Evolutionary conservation across 2,329 filamentous ascomycete species (phyloP), one percentile per base, ranked within the genome.

Genomic region (Fusarium sulawesiense): DNA sequence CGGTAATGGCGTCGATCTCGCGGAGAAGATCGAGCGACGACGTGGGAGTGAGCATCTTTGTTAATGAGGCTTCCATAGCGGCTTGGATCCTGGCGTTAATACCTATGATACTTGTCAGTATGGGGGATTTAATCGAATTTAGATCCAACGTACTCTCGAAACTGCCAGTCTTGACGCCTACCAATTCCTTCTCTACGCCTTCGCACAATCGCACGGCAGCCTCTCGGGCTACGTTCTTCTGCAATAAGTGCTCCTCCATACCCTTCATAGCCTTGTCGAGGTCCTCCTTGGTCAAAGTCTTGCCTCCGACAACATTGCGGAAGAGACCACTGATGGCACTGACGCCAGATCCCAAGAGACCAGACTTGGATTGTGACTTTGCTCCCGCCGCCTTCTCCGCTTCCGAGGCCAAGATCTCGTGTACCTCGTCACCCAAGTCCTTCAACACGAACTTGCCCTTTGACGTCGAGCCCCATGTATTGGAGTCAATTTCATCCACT

Each of bases 141-240:
- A n/a, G 8, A 37, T 37, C 18, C 16, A 25, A 77, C 80, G 45
- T 60, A 81, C 84, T 94, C 79, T 98, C 95, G 79, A 98, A 99
- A 77, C 85, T 97, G 45, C 89, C 93, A 1, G 96, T 99, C 83
- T 95, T 98, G 73, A 94, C 91, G 29, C 96, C 94, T 20, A 98
- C 82, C 27, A 99, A 85, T 77, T 98, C 94, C 75, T 92, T 91
- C 79, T 98, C 92, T 9, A 99, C 95, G 54, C 93, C 93, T 68
- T 97, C 91, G 78, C 95, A 98, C 44, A 99, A 84, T 56, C 96
- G 92, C 32, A 97, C 87, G 3, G 95, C 96, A 18, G 96, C 96
- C 83, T 98, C 96, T 56, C 93, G 92, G 0, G 96, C 96, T 29
- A 99, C 94, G 76, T 99, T 99, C 85, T 99, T 99, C 82, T 92